Percentiles rank a stretch among this genome's conserved stretches.
These are phyloP conservation scores for Trifolium fragiferum DNA, from an alignment of 306 rosid genomes.

Conservation along the genomic window DNA sequence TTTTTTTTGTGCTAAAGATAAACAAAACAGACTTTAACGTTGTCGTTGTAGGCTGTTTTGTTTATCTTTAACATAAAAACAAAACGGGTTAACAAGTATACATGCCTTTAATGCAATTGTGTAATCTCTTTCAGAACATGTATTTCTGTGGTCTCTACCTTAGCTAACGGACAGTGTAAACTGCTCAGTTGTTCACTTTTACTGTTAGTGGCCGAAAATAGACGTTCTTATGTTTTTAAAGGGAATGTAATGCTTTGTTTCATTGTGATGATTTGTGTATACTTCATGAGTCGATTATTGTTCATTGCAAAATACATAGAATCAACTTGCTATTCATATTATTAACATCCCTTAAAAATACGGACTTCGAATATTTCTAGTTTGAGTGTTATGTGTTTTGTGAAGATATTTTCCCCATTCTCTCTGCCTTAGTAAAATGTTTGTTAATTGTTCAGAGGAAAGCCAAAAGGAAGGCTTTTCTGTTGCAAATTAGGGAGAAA, in stretches of 20 bases:
- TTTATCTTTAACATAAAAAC: no score
- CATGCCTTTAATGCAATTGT: background rate
- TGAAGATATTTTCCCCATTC: background rate
- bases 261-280: background rate
- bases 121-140: background rate
- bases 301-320: background rate
- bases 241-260: background rate
- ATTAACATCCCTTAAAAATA: background rate
- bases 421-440: background rate
- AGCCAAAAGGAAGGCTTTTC: background rate
- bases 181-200: background rate
- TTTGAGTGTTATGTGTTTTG: background rate
- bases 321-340: background rate
- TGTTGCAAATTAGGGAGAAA: background rate
- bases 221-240: background rate
- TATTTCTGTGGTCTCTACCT: background rate
- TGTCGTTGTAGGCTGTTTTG: no score
- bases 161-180: background rate
- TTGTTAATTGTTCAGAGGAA: constrained; percentile 3
- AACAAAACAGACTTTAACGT: no score
- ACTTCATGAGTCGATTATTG: background rate
- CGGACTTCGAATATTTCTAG: background rate
- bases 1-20: no score
- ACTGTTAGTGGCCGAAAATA: background rate
- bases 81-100: no score